Base-by-base conservation (phyloP, 129 eudicot genomes). In the Escallonia herrerae region DNA sequence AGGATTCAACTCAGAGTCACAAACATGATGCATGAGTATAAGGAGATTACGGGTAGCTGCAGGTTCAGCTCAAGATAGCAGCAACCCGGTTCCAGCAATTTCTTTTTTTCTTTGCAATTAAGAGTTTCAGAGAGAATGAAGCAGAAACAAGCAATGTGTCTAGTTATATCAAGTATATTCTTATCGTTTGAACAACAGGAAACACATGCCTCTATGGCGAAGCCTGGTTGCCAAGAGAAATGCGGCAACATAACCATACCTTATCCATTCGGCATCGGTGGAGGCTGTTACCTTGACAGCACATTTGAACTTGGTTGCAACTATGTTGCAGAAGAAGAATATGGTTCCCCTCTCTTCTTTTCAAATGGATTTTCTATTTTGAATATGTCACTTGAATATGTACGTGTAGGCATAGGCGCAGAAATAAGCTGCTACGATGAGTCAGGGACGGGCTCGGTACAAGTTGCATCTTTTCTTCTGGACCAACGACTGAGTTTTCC, bases 151-250 rank as follows among this genome's bases (percentile, higher is more conserved):
- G n/a, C n/a, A n/a, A n/a, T n/a, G n/a, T n/a, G n/a, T n/a, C n/a
- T n/a, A n/a, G n/a, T n/a, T n/a, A n/a, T n/a, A n/a, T n/a, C n/a
- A n/a, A n/a, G n/a, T n/a, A n/a, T 58, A 3, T 37, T 58, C 1
- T 7, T 58, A 33, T 8, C 38, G 63, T 43, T 58, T 58, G n/a
- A n/a, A 33, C 12, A 15, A 58, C 43, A 58, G 2, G 44, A 39
- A 8, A 11, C 63, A 6, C 22, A 13, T 15, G 44, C 3, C 10
- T 33, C 33, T 13, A 41, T 62, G 22, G 66, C 52, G 2, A 62
- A 62, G 66, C 46, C 40, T 4, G 68, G 68, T 48, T 64, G 68
- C 58, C 39, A 64, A 8, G 68, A 64, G 41, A 48, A 45, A 64
- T 64, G 68, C 33, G 68, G 68, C 3, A 48, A 48, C 42, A 5